These are phyloP conservation scores for Candida coleopterorum DNA, from an alignment of 805 yeast genomes.

Conservation along the genomic window DNA sequence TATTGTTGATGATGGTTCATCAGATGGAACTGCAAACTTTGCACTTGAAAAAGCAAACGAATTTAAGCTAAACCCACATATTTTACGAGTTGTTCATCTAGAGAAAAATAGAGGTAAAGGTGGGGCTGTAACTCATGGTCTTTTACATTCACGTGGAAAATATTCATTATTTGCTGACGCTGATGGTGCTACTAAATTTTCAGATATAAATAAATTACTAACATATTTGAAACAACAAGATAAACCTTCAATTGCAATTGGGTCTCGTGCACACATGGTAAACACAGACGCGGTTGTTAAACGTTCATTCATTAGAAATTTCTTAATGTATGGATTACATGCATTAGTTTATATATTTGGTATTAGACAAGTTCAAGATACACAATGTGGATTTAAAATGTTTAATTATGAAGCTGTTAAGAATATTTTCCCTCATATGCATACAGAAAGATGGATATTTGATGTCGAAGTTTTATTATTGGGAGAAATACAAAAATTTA, in stretches of 20 bases:
- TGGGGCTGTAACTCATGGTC: slow-evolving; percentile 91
- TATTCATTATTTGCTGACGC: slow-evolving; percentile 91
- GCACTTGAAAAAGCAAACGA: slow-evolving; percentile 60
- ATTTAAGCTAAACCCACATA: slow-evolving; percentile 48
- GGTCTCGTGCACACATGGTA: slow-evolving; percentile 96
- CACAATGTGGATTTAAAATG: slow-evolving; percentile 96
- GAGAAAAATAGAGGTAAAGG: slow-evolving; percentile 80
- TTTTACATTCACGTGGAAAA: slow-evolving; percentile 68
- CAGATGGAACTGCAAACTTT: slow-evolving; percentile 69
- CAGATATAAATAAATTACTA: slow-evolving; percentile 56
- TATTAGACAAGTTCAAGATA: slow-evolving; percentile 78
- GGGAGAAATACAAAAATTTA: slow-evolving; percentile 65
- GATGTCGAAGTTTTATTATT: slow-evolving; percentile 89
- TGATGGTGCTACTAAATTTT: slow-evolving; percentile 88
- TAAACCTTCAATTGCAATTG: slow-evolving; percentile 67
- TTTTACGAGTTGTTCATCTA: slow-evolving; percentile 66
- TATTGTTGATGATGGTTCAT: slow-evolving; percentile 89
- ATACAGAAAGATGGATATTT: slow-evolving; percentile 97
- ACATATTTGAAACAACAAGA: slow-evolving; percentile 27
- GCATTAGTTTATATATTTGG: slow-evolving; percentile 85
- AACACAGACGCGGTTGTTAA: slow-evolving; percentile 95
- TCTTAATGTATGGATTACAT: slow-evolving; percentile 90
- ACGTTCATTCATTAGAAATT: slow-evolving; percentile 80
- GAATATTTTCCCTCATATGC: slow-evolving; percentile 80
- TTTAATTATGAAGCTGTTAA: slow-evolving; percentile 68